Evolutionary conservation across 2,329 filamentous ascomycete species (phyloP).

Genomic region (Talaromyces sp.): DNA sequence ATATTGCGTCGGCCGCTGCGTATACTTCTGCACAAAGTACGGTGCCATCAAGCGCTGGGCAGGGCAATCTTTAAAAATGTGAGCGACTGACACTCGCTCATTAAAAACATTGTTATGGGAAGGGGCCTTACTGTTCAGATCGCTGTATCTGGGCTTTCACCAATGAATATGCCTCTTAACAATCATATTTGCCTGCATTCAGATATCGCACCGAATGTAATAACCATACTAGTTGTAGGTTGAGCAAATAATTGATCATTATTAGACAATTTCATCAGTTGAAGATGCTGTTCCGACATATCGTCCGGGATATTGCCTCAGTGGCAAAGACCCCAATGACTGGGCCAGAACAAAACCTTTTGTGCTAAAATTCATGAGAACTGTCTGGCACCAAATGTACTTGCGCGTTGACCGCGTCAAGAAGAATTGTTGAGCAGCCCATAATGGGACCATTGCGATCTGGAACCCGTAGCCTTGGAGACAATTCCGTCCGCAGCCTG

Average conservation of each 20-base stretch:
- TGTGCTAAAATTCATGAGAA: constrained; percentile 12
- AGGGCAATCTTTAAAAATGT: constrained; percentile 34
- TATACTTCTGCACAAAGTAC: constrained; percentile 31
- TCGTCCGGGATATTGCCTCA: constrained; percentile 10
- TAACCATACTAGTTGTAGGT: not conserved
- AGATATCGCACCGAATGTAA: not conserved
- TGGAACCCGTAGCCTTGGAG: constrained; percentile 11
- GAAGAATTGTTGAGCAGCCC: constrained; percentile 11
- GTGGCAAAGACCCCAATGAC: constrained; percentile 2
- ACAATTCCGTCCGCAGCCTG: constrained; percentile 8
- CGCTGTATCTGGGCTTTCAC: not conserved
- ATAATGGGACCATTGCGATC: constrained; percentile 10
- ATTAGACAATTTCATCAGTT: not conserved
- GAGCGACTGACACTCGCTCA: not conserved
- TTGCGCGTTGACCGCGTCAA: constrained; percentile 3
- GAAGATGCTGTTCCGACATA: not conserved
- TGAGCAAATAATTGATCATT: not conserved
- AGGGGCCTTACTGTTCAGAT: not conserved
- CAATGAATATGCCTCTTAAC: not conserved
- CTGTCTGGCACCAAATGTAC: constrained; percentile 11
- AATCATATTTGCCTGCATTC: not conserved
- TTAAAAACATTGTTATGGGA: not conserved
- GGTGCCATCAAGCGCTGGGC: constrained; percentile 41
- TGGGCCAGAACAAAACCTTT: constrained; percentile 11
- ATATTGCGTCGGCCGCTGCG: constrained; percentile 42